A percentile compares a stretch with the other conserved stretches of the same genome.
Conservation (phyloP, 2,329 filamentous ascomycete genomes). For the Fusarium verrucosum region DNA sequence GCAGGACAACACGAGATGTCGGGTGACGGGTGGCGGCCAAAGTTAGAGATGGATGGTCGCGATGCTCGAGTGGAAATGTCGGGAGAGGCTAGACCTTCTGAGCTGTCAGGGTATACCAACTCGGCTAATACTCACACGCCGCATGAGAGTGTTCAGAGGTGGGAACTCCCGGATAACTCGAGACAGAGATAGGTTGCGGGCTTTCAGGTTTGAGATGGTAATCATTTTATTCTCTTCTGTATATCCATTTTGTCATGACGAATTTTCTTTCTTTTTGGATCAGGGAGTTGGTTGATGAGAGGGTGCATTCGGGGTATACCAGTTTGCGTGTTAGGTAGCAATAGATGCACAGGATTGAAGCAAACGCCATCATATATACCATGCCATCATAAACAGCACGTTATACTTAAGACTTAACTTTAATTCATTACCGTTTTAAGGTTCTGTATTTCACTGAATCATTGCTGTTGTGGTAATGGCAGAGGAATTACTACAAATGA, state of each 20-base stretch:
- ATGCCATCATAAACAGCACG: neutral
- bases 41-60: conserved; percentile 36
- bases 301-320: neutral
- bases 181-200: neutral
- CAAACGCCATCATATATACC: neutral
- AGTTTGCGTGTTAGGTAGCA: neutral
- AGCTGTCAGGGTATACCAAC: conserved; percentile 27
- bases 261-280: neutral
- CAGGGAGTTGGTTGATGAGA: neutral
- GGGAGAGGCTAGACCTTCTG: conserved; percentile 25
- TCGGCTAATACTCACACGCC: conserved; percentile 22
- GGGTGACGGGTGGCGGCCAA: conserved; percentile 27
- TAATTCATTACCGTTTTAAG: neutral
- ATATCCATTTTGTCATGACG: rapidly evolving
- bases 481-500: neutral
- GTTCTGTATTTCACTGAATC: neutral
- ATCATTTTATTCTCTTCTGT: neutral
- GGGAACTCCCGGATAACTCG: conserved; percentile 40
- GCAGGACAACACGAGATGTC: conserved; percentile 40
- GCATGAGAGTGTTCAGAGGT: conserved; percentile 25
- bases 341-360: neutral
- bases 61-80: conserved; percentile 32
- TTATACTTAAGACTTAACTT: too few relatives aligned
- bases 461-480: neutral
- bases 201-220: rapidly evolving